Base-by-base conservation (phyloP, 805 yeast genomes). In the Wickerhamomyces mucosus region DNA sequence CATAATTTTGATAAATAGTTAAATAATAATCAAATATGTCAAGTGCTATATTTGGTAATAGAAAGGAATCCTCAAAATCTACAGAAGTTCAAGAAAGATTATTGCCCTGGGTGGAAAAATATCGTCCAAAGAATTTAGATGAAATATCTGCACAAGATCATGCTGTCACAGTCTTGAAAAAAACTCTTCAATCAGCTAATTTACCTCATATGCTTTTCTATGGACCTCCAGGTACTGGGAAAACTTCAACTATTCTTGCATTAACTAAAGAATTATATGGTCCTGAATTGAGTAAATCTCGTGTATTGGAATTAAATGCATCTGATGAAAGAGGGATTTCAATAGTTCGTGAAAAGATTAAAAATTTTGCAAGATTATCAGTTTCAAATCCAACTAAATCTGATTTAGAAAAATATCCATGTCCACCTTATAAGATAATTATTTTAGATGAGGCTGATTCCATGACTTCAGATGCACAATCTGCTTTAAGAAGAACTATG, bases 391-490 rank as follows among this genome's bases (percentile, higher is more conserved):
- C 96, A 1, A 52, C 81, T 1, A 62, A 66, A 12, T 78, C 75
- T 25, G 92, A 81, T 45, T 56, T 70, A 31, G 71, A 61, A 25
- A 69, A 75, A 14, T 88, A 86, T 58, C 96, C 97, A 2, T 89
- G 97, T 51, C 97, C 98, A 1, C 96, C 97, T 5, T 92, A 83
- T 58, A 92, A 92, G 53, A 75, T 92, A 46, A 80, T 92, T 41
- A 83, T 92, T 26, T 59, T 92, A 33, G 96, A 88, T 60, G 96
- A 88, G 56, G 96, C 96, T 1, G 96, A 92, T 55, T 84, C 95
- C 10, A 92, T 92, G 96, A 92, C 98, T 8, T 72, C 84, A 26
- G 96, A 85, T 46, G 98, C 98, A 0, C 98, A 92, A 53, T 74
- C 86, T 34, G 98, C 98, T 2, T 65, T 92, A 41, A 74, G 98